Evolutionary conservation across 2,329 filamentous ascomycete species (phyloP).

Genomic region (Waltergamsia citrina): DNA sequence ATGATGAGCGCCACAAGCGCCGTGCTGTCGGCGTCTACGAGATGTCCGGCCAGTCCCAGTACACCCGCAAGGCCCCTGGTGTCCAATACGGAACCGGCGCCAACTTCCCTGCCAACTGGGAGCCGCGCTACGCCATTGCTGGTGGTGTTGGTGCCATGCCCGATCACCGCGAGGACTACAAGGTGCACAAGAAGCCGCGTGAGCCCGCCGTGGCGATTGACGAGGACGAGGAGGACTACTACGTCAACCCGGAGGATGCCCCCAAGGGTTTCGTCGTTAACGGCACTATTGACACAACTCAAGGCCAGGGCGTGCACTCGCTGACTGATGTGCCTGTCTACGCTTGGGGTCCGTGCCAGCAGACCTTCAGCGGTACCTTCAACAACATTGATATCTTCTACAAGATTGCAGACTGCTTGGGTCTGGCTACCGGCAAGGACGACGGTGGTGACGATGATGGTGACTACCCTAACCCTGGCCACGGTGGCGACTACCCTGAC

Average conservation of each 20-base stretch:
- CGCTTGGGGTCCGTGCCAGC: constrained; percentile 69
- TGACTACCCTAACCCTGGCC: too few species aligned
- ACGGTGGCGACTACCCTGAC: constrained; percentile 6
- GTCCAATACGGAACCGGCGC: constrained; percentile 63
- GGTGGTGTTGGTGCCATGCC: constrained; percentile 63
- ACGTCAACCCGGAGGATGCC: constrained; percentile 59
- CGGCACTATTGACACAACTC: constrained; percentile 57
- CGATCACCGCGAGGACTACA: constrained; percentile 69
- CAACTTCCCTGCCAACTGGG: constrained; percentile 78
- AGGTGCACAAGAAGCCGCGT: constrained; percentile 60
- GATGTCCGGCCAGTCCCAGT: constrained; percentile 66
- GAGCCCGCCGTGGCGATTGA: constrained; percentile 45
- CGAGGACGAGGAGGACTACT: constrained; percentile 45
- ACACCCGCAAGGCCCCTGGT: constrained; percentile 44
- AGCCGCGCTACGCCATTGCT: constrained; percentile 73
- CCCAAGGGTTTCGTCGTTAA: constrained; percentile 63
- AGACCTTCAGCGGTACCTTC: constrained; percentile 63
- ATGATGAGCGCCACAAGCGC: constrained; percentile 62
- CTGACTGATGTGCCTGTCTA: constrained; percentile 74
- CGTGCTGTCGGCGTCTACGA: constrained; percentile 65
- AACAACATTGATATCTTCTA: constrained; percentile 67
- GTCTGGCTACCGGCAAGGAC: constrained; percentile 28
- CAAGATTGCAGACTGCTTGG: constrained; percentile 61
- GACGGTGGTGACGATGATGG: constrained; percentile 12
- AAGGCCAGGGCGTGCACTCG: constrained; percentile 64